These are phyloP conservation scores for Apophysomyces variabilis DNA, from an alignment of 371 early-diverging fungal genomes.

Conservation along the genomic window DNA sequence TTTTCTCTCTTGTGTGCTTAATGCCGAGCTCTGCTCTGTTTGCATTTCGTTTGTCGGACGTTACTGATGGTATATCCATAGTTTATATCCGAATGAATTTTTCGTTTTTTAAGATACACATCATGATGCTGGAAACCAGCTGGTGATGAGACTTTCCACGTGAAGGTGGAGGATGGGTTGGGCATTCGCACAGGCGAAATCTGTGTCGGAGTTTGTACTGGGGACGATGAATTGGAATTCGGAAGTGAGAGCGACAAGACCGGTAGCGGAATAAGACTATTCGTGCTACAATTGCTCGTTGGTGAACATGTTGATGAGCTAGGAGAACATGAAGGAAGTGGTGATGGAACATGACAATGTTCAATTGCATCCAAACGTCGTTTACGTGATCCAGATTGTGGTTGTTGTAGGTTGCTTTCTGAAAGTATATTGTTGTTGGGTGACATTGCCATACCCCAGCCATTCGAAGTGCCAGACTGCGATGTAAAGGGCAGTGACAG, in stretches of 20 bases:
- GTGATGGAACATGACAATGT: constrained; percentile 7
- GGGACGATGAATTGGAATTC: constrained; percentile 46
- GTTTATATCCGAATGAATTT: background rate
- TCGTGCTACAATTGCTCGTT: constrained; percentile 7
- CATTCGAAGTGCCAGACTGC: constrained; percentile 9
- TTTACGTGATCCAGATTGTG: constrained; percentile 8
- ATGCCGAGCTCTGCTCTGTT: constrained; percentile 21
- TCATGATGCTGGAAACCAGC: constrained; percentile 2
- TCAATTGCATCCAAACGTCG: constrained; percentile 15
- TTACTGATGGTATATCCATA: constrained; percentile 26
- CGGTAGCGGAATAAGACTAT: constrained; percentile 22
- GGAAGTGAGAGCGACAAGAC: constrained; percentile 43
- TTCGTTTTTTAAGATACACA: constrained; percentile 3
- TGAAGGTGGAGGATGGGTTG: constrained; percentile 2
- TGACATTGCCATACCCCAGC: background rate
- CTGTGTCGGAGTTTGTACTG: constrained; percentile 48
- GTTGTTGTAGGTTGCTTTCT: background rate
- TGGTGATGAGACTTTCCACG: constrained; percentile 18
- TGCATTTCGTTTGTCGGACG: constrained; percentile 19
- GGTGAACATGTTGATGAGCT: constrained; percentile 27
- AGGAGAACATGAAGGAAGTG: constrained; percentile 16
- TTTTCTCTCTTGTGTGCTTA: constrained; percentile 22
- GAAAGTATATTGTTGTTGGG: background rate
- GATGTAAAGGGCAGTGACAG: constrained; percentile 12
- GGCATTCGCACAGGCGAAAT: constrained; percentile 37